Base-by-base conservation (phyloP, 129 eudicot genomes). In the Chrysanthemum seticuspe region DNA sequence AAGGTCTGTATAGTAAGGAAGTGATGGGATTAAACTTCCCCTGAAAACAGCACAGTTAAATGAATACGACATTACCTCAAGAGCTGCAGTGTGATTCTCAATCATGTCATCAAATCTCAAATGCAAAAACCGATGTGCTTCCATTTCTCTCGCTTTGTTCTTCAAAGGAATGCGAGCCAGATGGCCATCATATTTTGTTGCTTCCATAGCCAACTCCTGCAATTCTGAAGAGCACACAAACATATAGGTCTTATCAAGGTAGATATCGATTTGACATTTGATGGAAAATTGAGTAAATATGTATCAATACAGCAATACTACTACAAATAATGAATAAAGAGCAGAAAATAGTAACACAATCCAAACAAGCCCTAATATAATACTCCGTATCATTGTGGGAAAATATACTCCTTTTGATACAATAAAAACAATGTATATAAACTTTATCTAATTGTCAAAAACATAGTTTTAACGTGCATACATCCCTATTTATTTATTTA, bases 151-250 rank as follows among this genome's bases (percentile, higher is more conserved):
- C 55, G 36, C 79, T 70, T 13, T 85, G 82, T 85, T 78, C 83
- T 81, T 74, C 59, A 87, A 72, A 62, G 98, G 96, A 61, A 59
- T 10, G 45, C 95, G 78, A 70, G 96, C 98, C 72, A 92, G 77
- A 62, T 95, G 81, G 6, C 95, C 96, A 72, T 92, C 98, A 67
- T 69, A 70, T 62, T 71, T 53, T 48, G 79, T 71, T 64, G 95
- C 91, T 83, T 89, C 89, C 58, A 1, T 64, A 52, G 76, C 96
- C 71, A 92, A 77, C 25, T 83, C 90, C 74, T 47, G 72, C 73
- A 89, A 71, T 73, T 92, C 98, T 90, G 84, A 68, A 79, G 40
- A 68, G 18, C 40, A 77, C 51, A 45, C 57, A 16, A 45, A 73
- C 25, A 27, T 50, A 19, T 67, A 1, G 23, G n/a, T 34, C 4